A percentile compares a stretch with the other conserved stretches of the same genome.
phyloP scores from a whole-genome alignment of 768 basidiomycete genomes.

The Artomyces pyxidatus region DNA sequence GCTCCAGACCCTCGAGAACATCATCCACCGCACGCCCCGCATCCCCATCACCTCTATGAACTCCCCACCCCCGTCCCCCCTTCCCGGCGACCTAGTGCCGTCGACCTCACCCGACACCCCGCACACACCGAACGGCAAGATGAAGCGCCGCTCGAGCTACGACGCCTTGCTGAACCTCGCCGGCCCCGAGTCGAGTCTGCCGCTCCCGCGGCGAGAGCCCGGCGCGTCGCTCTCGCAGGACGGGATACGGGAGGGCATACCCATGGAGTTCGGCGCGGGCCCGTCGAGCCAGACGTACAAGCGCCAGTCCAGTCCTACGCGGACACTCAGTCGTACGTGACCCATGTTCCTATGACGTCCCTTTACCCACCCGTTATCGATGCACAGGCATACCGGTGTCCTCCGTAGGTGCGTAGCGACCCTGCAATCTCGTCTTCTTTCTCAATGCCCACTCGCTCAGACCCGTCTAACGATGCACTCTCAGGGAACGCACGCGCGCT shows the following conservation, averaged over 20 bases:
- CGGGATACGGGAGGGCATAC: constrained; percentile 69
- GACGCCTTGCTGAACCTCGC: constrained; percentile 65
- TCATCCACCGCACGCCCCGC: constrained; percentile 62
- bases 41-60: constrained; percentile 35
- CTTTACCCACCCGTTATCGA: constrained; percentile 4
- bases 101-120: constrained; percentile 23
- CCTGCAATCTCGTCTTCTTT: background rate
- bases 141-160: constrained; percentile 60
- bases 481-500: constrained; percentile 79
- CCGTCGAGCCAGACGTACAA: constrained; percentile 35
- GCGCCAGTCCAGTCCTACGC: constrained; percentile 62
- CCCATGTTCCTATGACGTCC: constrained; percentile 14
- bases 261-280: constrained; percentile 42
- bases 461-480: constrained; percentile 6
- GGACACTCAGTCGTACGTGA: constrained; percentile 71
- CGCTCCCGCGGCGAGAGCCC: constrained; percentile 52
- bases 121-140: constrained; percentile 28
- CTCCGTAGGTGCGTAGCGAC: constrained; percentile 20
- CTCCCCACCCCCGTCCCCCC: constrained; percentile 31
- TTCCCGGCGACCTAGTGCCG: constrained; percentile 12
- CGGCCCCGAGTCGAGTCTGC: constrained; percentile 68
- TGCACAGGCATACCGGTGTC: constrained; percentile 42
- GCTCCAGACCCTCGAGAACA: constrained; percentile 58
- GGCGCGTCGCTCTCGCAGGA: constrained; percentile 34
- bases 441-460: background rate